Percentiles rank a stretch among this genome's conserved stretches.
These are phyloP conservation scores for Melampsora americana DNA, from an alignment of 1,284 basidiomycete genomes.

Conservation along the genomic window DNA sequence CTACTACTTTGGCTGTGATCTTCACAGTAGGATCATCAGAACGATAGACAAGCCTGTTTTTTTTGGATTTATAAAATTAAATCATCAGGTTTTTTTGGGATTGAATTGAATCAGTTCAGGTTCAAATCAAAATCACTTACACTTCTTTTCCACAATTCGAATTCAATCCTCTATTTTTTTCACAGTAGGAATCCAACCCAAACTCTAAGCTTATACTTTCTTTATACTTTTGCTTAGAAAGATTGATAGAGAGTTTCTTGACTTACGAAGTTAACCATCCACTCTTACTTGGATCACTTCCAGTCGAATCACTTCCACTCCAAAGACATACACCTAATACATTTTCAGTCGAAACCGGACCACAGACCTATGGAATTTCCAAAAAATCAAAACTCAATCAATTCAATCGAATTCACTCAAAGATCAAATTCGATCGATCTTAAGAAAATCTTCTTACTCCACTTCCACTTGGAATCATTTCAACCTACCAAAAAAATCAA, in stretches of 20 bases:
- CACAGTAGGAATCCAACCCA: background rate
- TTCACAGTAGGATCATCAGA: constrained; percentile 6
- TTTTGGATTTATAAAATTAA: background rate
- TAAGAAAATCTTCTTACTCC: no score
- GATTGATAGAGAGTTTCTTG: background rate
- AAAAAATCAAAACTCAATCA: background rate
- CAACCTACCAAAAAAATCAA: no score
- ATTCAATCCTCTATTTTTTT: background rate
- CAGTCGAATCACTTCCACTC: constrained; percentile 21
- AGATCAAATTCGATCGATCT: no score
- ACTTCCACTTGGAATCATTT: no score
- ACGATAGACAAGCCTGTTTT: background rate
- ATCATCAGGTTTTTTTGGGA: no score
- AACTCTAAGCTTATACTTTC: background rate
- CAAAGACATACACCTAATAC: constrained; percentile 32
- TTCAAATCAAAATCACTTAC: no score
- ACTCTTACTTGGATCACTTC: constrained; percentile 15
- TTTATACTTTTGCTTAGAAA: background rate
- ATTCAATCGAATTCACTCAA: no score
- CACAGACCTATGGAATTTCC: constrained; percentile 25
- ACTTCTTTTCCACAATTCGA: constrained; percentile 9
- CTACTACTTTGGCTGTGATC: constrained; percentile 26
- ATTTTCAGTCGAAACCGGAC: constrained; percentile 8
- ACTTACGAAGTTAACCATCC: constrained; percentile 34
- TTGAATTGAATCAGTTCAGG: background rate